phyloP scores from a whole-genome alignment of 2,329 filamentous ascomycete species.

The Phialophora tarda region DNA sequence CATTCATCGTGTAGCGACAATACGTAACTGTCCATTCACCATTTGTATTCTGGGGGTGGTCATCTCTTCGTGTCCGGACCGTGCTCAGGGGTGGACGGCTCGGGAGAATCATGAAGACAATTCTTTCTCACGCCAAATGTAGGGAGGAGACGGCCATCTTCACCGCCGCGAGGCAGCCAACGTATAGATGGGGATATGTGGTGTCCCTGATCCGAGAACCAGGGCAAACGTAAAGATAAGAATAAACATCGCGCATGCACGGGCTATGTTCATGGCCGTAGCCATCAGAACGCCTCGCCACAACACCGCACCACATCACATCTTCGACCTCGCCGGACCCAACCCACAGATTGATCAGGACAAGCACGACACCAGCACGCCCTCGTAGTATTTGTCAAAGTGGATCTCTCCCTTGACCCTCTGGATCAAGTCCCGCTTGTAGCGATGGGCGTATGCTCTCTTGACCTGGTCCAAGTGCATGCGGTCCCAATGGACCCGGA shows the following conservation, averaged over 20 bases:
- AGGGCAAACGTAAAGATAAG: background rate
- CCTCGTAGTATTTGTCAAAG: conserved; percentile 73
- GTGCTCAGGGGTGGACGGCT: no score
- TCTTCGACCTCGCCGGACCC: background rate
- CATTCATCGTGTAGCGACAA: background rate
- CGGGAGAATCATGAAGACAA: no score
- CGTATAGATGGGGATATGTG: background rate
- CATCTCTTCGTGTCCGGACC: background rate
- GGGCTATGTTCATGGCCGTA: no score
- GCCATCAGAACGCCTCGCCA: background rate
- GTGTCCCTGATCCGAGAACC: background rate
- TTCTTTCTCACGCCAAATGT: background rate
- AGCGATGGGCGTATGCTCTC: conserved; percentile 74
- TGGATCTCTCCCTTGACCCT: conserved; percentile 81
- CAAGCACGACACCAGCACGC: conserved; percentile 71
- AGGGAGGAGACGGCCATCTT: background rate
- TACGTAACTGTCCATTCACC: background rate
- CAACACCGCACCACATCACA: background rate
- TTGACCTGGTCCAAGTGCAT: conserved; percentile 77
- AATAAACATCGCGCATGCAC: background rate
- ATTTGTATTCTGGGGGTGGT: background rate
- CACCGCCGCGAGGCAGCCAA: background rate
- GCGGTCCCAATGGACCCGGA: conserved; percentile 83
- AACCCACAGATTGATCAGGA: conserved; percentile 42
- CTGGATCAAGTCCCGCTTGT: conserved; percentile 68